Percentiles rank a stretch among this genome's conserved stretches.
phyloP scores from a whole-genome alignment of 2,329 filamentous ascomycete genomes.

The Neofusicoccum laricinum region DNA sequence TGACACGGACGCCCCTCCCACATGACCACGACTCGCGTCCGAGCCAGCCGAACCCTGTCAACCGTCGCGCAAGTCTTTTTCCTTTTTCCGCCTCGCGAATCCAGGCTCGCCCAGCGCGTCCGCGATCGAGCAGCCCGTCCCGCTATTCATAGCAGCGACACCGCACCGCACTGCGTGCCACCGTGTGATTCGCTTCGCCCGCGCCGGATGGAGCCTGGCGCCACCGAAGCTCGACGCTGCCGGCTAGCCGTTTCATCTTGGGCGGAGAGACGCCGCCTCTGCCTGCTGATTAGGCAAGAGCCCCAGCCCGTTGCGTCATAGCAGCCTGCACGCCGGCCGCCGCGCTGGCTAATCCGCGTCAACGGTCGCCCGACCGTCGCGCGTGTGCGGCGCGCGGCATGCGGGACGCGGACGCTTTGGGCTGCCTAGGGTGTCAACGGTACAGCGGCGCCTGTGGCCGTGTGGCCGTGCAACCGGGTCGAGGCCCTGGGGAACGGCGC shows the following conservation, averaged over 20 bases:
- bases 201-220: not conserved
- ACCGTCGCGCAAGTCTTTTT: not conserved
- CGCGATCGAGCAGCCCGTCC: not conserved
- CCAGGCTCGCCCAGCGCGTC: not conserved
- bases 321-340: not conserved
- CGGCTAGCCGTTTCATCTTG: constrained; percentile 9
- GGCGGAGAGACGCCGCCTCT: not conserved
- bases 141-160: not conserved
- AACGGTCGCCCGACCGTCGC: not conserved
- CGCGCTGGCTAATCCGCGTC: not conserved
- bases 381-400: not conserved
- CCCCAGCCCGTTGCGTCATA: constrained; percentile 7
- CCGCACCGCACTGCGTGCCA: constrained; percentile 2
- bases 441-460: not conserved
- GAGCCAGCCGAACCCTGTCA: constrained; percentile 9
- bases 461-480: constrained; percentile 10
- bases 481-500: not conserved
- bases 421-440: too few relatives aligned
- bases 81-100: not conserved
- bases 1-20: not conserved
- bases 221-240: not conserved
- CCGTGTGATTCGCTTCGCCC: not conserved
- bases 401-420: not conserved
- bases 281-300: constrained; percentile 5
- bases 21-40: constrained; percentile 10